phyloP scores from a whole-genome alignment of 2,329 filamentous ascomycete species.

The Nigrograna mackinnonii region DNA sequence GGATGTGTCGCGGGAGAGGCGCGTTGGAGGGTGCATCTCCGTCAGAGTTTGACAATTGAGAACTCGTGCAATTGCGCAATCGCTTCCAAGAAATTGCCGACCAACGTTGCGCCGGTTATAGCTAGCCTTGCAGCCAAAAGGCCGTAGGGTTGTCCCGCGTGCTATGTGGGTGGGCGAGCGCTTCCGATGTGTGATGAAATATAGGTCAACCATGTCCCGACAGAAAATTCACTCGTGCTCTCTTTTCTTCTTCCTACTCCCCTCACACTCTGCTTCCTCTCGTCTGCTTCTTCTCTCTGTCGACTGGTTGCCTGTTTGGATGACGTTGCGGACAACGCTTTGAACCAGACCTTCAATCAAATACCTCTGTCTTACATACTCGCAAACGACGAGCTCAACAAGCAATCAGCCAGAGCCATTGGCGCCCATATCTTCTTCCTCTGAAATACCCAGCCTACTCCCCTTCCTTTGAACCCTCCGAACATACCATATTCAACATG shows the following conservation, averaged over 20 bases:
- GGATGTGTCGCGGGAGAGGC: too few species aligned
- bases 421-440: conserved; percentile 1
- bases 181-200: conserved; percentile 8
- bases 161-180: conserved; percentile 4
- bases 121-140: conserved; percentile 15
- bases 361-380: too few species aligned
- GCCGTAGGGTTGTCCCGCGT: conserved; percentile 9
- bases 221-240: neutral
- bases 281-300: neutral
- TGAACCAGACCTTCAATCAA: conserved; percentile 5
- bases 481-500: conserved; percentile 35
- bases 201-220: conserved; percentile 6
- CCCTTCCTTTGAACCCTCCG: conserved; percentile 1
- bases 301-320: neutral
- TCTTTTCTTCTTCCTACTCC: neutral
- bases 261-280: too few species aligned
- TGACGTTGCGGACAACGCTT: conserved; percentile 5
- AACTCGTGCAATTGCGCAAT: conserved; percentile 43
- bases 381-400: too few species aligned
- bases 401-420: too few species aligned
- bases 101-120: conserved; percentile 16
- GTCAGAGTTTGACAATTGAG: conserved; percentile 17
- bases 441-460: neutral
- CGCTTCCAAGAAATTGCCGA: conserved; percentile 37
- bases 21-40: neutral